These are phyloP conservation scores for Kluyveromyces aestuarii DNA, from an alignment of 805 yeast genomes.

Conservation along the genomic window DNA sequence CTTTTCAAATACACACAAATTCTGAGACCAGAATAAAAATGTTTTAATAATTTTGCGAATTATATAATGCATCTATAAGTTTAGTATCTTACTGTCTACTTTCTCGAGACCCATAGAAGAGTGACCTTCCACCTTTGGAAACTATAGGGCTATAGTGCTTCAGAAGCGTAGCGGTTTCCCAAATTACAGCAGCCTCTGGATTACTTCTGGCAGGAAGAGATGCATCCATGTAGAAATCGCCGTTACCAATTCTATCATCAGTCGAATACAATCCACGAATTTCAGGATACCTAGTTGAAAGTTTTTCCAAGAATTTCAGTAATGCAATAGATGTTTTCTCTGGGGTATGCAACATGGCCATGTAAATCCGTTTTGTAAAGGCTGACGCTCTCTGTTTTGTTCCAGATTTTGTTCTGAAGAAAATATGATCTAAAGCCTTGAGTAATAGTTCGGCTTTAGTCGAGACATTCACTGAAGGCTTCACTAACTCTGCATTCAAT, in stretches of 20 bases:
- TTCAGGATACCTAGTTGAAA: conserved; percentile 62
- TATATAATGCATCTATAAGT: background rate
- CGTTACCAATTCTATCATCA: conserved; percentile 82
- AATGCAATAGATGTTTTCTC: conserved; percentile 79
- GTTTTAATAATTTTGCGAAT: background rate
- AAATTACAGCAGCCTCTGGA: conserved; percentile 79
- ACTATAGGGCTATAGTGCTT: conserved; percentile 80
- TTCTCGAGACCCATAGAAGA: conserved; percentile 30
- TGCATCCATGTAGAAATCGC: conserved; percentile 57
- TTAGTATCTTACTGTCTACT: conserved; percentile 1
- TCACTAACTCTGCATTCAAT: conserved; percentile 35
- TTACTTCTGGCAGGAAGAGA: conserved; percentile 68
- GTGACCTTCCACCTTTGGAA: conserved; percentile 49
- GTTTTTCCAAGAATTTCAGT: conserved; percentile 67
- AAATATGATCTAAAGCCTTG: conserved; percentile 68
- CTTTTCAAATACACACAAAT: background rate
- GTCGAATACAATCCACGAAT: conserved; percentile 72
- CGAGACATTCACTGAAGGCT: conserved; percentile 75
- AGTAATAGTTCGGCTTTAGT: conserved; percentile 82
- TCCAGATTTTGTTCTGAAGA: conserved; percentile 66
- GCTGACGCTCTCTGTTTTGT: conserved; percentile 62
- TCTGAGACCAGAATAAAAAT: background rate
- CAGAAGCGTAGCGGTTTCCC: conserved; percentile 76
- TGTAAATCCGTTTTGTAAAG: conserved; percentile 72
- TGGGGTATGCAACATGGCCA: conserved; percentile 63